Base-by-base conservation (phyloP, 2,329 filamentous ascomycete species). In the Aspergillus pseudoterreus region DNA sequence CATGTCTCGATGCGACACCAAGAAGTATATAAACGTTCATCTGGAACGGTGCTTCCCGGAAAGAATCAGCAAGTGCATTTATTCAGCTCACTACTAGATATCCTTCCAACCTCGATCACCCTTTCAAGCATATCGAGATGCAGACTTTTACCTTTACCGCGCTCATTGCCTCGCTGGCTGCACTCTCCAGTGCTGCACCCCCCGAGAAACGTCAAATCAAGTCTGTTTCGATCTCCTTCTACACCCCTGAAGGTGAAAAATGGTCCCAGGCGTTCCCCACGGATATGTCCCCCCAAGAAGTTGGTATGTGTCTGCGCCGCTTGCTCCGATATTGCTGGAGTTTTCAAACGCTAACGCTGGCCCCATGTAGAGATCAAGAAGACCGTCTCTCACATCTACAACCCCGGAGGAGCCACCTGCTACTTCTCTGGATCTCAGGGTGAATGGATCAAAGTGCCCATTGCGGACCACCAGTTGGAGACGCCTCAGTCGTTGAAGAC, bases 401-500 rank as follows among this genome's bases (percentile, higher is more conserved):
- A 52, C 45, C 45, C 45, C 2, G 50, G 50, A 12, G 50, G 50
- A 8, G 50, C 50, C 12, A 41, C 10, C 33, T 52, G 50, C 3
- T 15, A n/a, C 12, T 38, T 52, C 22, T 6, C 12, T 24, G 50
- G 50, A 10, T n/a, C 14, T 4, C 8, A 49, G 6, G 50, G 50
- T 11, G 50, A 44, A 19, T 17, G 8, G 4, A 19, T 43, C 5
- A 27, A 24, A 27, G 50, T 45, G 3, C 50, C 32, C 11, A 52
- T 49, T 45, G 30, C 27, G 14, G 42, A 45, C 14, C 39, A 44
- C n/a, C 14, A 27, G 33, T 12, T 52, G 39, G 17, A 52, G 14
- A 39, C 22, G 11, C 45, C 50, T 1, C 45, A 52, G 41, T 19
- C 19, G 17, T 10, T 51, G 30, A 22, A 17, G 4, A 24, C 44